Percentiles rank a stretch among this genome's conserved stretches.
Evolutionary conservation across 208 protist species (phyloP).

Genomic region (Acanthamoeba healyi): DNA sequence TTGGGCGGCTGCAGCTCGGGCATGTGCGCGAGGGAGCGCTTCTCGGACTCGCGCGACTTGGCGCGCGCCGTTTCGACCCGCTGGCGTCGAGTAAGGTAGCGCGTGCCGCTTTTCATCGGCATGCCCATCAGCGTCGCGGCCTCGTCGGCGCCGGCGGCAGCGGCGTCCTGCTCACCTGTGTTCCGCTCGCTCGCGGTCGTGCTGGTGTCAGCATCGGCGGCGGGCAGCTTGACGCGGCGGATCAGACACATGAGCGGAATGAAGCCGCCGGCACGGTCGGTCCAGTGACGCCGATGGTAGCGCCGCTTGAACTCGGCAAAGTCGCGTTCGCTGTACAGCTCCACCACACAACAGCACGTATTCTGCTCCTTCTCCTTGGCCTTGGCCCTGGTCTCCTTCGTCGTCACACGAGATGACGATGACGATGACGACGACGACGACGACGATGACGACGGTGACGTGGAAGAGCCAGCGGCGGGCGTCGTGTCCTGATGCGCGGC

Average conservation of each 20-base stretch:
- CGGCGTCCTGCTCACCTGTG: neutral
- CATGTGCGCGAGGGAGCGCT: neutral
- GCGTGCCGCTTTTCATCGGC: neutral
- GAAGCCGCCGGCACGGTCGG: neutral
- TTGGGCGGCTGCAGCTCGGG: conserved; percentile 12
- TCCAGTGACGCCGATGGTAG: conserved; percentile 23
- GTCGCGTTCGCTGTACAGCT: conserved; percentile 24
- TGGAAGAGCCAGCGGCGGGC: neutral
- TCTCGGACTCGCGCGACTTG: neutral
- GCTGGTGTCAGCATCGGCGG: neutral
- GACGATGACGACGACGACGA: neutral
- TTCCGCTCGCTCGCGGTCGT: neutral
- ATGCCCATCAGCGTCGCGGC: neutral
- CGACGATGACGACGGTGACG: neutral
- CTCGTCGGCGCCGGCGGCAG: neutral
- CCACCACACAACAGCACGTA: conserved; percentile 43
- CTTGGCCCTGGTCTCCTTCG: neutral
- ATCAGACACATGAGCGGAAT: neutral
- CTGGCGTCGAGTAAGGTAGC: neutral
- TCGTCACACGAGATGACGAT: neutral
- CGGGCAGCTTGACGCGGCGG: neutral
- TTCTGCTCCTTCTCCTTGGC: neutral
- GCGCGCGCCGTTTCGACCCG: neutral
- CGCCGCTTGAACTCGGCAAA: neutral
- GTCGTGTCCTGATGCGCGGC: neutral